Evolutionary conservation across 1,284 basidiomycete genomes (phyloP).

Genomic region (Xanthoconium separans): DNA sequence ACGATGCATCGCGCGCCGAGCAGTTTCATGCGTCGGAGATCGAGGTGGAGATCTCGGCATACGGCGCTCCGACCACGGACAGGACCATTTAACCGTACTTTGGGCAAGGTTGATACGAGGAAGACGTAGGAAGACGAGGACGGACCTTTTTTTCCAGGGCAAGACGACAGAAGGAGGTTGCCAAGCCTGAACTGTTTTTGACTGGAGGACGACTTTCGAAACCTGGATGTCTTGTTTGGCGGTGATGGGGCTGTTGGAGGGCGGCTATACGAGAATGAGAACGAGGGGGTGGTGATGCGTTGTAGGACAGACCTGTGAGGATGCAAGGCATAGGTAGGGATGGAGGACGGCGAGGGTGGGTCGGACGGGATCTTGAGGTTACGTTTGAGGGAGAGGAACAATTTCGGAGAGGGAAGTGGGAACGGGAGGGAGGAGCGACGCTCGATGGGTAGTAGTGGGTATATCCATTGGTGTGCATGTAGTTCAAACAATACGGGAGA

Average conservation of each 20-base stretch:
- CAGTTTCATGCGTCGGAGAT: conserved; percentile 75
- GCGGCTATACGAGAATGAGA: conserved; percentile 14
- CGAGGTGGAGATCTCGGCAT: conserved; percentile 77
- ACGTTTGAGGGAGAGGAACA: conserved; percentile 28
- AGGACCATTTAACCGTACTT: conserved; percentile 82
- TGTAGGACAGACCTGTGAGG: conserved; percentile 22
- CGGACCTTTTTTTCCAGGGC: conserved; percentile 91
- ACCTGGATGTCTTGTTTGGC: conserved; percentile 18
- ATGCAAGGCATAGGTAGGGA: conserved; percentile 16
- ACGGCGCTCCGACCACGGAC: conserved; percentile 82
- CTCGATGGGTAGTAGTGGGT: conserved; percentile 27
- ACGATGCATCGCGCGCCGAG: conserved; percentile 81
- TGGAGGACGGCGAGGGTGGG: conserved; percentile 2
- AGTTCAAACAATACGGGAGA: conserved; percentile 50
- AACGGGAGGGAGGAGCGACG: conserved; percentile 28
- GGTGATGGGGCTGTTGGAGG: conserved; percentile 17
- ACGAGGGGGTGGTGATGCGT: not conserved
- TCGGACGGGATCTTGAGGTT: conserved; percentile 12
- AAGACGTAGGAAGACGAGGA: not conserved
- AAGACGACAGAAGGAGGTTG: conserved; percentile 90
- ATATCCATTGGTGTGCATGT: conserved; percentile 45
- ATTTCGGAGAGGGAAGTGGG: conserved; percentile 16
- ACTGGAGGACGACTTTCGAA: conserved; percentile 10
- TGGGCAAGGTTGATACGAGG: not conserved
- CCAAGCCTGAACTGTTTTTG: conserved; percentile 52